Evolutionary conservation across 192 early-diverging fungal genomes (phyloP), one percentile per base, ranked within the genome.

Genomic region (Glomus cerebriforme): DNA sequence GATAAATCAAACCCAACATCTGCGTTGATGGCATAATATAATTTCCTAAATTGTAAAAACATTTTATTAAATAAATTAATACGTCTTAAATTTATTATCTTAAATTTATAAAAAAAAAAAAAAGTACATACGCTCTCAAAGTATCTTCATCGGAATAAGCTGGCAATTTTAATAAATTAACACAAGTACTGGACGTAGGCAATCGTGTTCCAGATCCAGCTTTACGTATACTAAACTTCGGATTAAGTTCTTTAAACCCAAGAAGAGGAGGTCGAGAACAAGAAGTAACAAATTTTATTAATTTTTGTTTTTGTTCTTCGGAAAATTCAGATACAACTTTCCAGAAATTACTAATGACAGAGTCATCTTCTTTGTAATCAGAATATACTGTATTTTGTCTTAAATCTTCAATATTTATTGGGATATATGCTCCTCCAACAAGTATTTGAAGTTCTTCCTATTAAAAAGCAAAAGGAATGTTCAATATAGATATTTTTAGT

Each of bases 131-230:
- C 87, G 85, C 79, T 79, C 84, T 85, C 81, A 94, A 80, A 17
- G 87, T 78, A 4, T 85, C 76, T 62, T 86, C 77, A 13, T 84
- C 86, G 58, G 86, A 87, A 82, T 93, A 99, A 24, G 88, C 84
- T 0, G 97, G 97, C 54, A 99, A 82, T 81, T 98, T 97, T 49
- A 99, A 85, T 70, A 98, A 85, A 81, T 99, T 99, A 75, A 99
- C 93, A 75, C 92, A 95, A 7, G 92, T 93, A 58, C 91, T 93
- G 27, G 90, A 91, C 49, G 93, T 92, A 15, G 94, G 97, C 76
- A 99, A 82, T 45, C 96, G 84, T 7, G 88, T 86, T 63, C 93
- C 88, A 10, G 82, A 84, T 2, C 92, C 93, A 3, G 92, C 90
- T 68, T 86, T 84, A 37, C 92, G 86, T 39, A 96, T 91, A 79